Conservation (phyloP, 2,329 filamentous ascomycete species). For the Raffaelea albimanens region DNA sequence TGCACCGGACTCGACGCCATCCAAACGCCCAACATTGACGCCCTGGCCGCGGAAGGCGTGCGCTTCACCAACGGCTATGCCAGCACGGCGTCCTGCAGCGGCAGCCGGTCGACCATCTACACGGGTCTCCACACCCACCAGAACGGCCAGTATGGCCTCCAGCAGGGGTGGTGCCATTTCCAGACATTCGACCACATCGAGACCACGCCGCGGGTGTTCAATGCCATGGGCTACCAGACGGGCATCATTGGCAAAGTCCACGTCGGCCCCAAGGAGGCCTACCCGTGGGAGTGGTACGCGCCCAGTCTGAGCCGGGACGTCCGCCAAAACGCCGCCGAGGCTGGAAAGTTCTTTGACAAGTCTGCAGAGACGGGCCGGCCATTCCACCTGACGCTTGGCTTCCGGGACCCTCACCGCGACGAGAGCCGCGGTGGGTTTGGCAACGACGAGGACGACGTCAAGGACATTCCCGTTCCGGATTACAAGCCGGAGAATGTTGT, state of each 20-base stretch:
- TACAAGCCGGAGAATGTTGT: conserved; percentile 23
- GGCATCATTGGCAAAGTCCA: conserved; percentile 40
- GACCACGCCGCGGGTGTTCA: conserved; percentile 28
- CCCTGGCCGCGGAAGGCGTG: conserved; percentile 25
- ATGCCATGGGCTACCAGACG: conserved; percentile 29
- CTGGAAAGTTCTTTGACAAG: conserved; percentile 27
- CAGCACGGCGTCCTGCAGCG: conserved; percentile 37
- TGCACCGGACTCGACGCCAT: conserved; percentile 11
- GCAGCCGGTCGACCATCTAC: conserved; percentile 35
- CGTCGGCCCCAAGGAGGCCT: conserved; percentile 28
- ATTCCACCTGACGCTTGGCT: conserved; percentile 37
- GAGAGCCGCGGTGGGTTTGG: conserved; percentile 30
- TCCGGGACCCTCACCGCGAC: conserved; percentile 36
- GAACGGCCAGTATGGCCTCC: conserved; percentile 37
- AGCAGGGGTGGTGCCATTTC: conserved; percentile 28
- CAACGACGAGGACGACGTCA: conserved; percentile 24
- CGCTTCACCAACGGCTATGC: conserved; percentile 30
- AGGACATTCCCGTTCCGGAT: conserved; percentile 9
- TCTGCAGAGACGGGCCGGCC: conserved; percentile 18
- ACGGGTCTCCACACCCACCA: conserved; percentile 39
- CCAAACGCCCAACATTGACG: conserved; percentile 30
- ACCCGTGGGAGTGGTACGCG: conserved; percentile 31
- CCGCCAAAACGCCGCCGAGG: conserved; percentile 26
- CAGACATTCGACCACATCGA: conserved; percentile 33
- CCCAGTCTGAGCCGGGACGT: conserved; percentile 35